Evolutionary conservation across 2,329 filamentous ascomycete genomes (phyloP), one percentile per base, ranked within the genome.

Genomic region (Beauveria varroae): DNA sequence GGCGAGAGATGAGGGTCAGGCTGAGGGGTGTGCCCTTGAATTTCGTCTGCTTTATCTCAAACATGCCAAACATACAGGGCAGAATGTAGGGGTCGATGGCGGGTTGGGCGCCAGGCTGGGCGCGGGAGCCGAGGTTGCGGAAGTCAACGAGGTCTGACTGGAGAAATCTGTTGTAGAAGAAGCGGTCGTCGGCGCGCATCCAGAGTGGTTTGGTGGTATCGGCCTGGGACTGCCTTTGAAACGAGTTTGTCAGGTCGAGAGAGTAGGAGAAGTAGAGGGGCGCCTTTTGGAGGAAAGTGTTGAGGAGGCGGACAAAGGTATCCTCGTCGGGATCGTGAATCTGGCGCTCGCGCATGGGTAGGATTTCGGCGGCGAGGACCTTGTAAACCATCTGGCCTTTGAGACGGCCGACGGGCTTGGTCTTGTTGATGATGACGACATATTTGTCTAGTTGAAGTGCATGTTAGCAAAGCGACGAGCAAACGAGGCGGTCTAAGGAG

Each of bases 231-330:
- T 98, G 95, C 65, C 95, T 87, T 77, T 99, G 95, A 78, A 98
- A 96, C 72, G 86, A 93, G 79, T 96, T 99, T 68, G 95, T 99
- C 65, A 99, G 83, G 75, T 99, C 95, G 73, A 96, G 86, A 9
- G 93, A 93, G 79, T 99, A 99, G 62, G 95, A 98, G 71, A 97
- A 99, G 82, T 96, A 98, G 88, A 98, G 92, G 9, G 93, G 91
- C 0, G 90, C 90, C 14, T 85, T 87, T 73, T 89, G 89, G 68
- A 99, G 83, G 64, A 95, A 86, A 53, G 83, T 85, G 74, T 92
- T 92, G 67, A 99, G 84, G 59, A 98, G 81, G 55, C 81, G 77
- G 60, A 98, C 83, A 74, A 97, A 98, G 67, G 86, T 89, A 75
- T 98, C 93, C 80, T 99, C 95, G 73, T 99, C 95, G 50, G 88